These are phyloP conservation scores for Aspergillus mulundensis DNA, from an alignment of 495 filamentous ascomycete genomes.

Conservation along the genomic window DNA sequence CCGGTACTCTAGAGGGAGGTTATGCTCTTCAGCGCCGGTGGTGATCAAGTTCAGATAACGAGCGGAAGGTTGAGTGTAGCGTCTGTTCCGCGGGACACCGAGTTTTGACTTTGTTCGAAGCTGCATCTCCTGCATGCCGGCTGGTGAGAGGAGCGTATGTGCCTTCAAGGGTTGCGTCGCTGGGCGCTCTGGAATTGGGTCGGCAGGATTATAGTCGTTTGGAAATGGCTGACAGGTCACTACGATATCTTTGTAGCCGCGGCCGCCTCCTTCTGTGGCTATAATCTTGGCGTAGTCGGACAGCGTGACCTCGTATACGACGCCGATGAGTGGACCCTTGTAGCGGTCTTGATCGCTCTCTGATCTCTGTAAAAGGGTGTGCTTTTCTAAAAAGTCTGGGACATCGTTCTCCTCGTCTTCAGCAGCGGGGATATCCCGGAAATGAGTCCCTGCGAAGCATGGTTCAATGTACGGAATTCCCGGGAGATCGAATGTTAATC, in stretches of 20 bases:
- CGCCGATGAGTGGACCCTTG: conserved; percentile 73
- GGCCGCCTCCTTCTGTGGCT: conserved; percentile 82
- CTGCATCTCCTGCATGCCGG: conserved; percentile 15
- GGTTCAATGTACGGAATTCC: conserved; percentile 86
- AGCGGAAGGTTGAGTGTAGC: conserved; percentile 74
- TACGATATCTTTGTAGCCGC: conserved; percentile 75
- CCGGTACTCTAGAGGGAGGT: conserved; percentile 69
- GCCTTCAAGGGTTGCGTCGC: conserved; percentile 44
- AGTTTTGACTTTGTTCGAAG: conserved; percentile 5
- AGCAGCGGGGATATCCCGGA: conserved; percentile 39
- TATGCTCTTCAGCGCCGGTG: conserved; percentile 72
- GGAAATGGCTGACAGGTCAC: conserved; percentile 71
- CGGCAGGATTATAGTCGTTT: conserved; percentile 27
- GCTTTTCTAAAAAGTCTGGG: conserved; percentile 29
- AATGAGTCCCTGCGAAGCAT: conserved; percentile 80
- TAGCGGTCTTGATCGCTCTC: conserved; percentile 53
- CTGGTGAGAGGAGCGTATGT: conserved; percentile 58
- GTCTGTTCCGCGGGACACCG: conserved; percentile 52
- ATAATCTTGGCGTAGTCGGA: conserved; percentile 82
- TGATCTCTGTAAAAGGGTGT: conserved; percentile 25
- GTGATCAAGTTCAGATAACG: conserved; percentile 77
- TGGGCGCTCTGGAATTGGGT: conserved; percentile 39
- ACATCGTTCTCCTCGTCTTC: conserved; percentile 13
- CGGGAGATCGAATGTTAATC: conserved; percentile 78
- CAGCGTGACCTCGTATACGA: conserved; percentile 88